phyloP scores from a whole-genome alignment of 2,329 filamentous ascomycete species.

The Diaporthe eres region DNA sequence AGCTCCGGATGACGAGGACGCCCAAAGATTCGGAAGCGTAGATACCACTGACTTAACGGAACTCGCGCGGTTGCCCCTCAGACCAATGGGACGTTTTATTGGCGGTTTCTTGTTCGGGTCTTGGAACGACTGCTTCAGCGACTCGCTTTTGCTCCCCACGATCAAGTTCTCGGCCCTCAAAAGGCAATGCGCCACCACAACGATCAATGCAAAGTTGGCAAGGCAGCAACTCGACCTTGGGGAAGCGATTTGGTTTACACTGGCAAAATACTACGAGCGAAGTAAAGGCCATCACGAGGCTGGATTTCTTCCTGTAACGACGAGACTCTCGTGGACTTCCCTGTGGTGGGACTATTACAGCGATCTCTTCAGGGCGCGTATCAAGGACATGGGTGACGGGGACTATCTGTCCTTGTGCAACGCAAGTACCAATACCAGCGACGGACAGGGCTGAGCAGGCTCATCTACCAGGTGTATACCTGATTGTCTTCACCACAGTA shows the following conservation, averaged over 20 bases:
- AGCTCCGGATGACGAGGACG: not conserved
- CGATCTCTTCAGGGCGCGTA: not conserved
- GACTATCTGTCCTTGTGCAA: not conserved
- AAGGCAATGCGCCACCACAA: not conserved
- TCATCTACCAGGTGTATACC: not conserved
- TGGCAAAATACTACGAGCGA: not conserved
- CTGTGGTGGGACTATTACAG: not conserved
- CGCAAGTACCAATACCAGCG: too few relatives aligned
- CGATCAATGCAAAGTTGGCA: not conserved
- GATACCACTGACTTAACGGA: not conserved
- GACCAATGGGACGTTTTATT: not conserved
- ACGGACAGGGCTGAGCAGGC: not conserved
- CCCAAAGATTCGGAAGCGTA: not conserved
- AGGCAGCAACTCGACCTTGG: not conserved
- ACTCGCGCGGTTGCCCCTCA: not conserved
- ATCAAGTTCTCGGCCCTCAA: not conserved
- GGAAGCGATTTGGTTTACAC: not conserved
- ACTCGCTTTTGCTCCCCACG: not conserved
- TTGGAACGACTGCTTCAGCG: constrained; percentile 6
- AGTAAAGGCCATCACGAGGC: not conserved
- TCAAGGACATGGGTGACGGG: not conserved
- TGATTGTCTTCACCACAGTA: accelerated
- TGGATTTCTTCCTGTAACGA: not conserved
- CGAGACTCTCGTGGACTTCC: not conserved
- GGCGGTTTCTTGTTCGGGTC: not conserved